Conservation (phyloP, 352 stramenopile genomes). For the Phytophthora colocasiae region DNA sequence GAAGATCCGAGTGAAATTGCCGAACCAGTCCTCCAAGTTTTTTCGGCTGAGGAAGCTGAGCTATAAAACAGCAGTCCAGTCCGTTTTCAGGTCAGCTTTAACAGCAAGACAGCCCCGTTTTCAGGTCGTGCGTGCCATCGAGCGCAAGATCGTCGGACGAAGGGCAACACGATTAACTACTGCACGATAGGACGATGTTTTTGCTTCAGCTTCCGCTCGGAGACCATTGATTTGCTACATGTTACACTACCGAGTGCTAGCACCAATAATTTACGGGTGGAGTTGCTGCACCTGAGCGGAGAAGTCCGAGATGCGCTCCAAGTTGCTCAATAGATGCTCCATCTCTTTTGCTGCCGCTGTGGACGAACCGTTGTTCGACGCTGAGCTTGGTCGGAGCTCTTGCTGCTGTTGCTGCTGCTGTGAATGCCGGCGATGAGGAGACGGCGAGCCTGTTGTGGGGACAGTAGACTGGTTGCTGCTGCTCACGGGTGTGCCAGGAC, state of each 20-base stretch:
- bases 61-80: constrained; percentile 2
- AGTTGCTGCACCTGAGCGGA: constrained; percentile 46
- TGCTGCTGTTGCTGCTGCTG: constrained; percentile 12
- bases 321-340: constrained; percentile 68
- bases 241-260: constrained; percentile 8
- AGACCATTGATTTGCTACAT: constrained; percentile 8
- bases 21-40: constrained; percentile 6
- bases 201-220: neutral
- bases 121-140: constrained; percentile 17
- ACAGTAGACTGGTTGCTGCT: constrained; percentile 44
- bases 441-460: constrained; percentile 34
- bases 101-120: no score
- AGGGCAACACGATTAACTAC: constrained; percentile 25
- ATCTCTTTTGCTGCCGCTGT: constrained; percentile 60
- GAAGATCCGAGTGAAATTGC: constrained; percentile 8
- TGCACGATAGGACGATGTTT: constrained; percentile 12
- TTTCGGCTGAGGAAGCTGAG: constrained; percentile 22
- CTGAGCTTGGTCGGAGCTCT: constrained; percentile 20
- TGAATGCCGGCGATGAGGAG: constrained; percentile 19
- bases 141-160: constrained; percentile 14
- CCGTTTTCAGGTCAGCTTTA: neutral
- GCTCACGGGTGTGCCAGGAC: constrained; percentile 30
- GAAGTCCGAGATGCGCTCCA: constrained; percentile 77
- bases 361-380: constrained; percentile 13
- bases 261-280: constrained; percentile 36